Percentiles rank a stretch among this genome's conserved stretches.
Evolutionary conservation across 2,329 filamentous ascomycete genomes (phyloP).

Genomic region (Chaetomiaceae sp.): DNA sequence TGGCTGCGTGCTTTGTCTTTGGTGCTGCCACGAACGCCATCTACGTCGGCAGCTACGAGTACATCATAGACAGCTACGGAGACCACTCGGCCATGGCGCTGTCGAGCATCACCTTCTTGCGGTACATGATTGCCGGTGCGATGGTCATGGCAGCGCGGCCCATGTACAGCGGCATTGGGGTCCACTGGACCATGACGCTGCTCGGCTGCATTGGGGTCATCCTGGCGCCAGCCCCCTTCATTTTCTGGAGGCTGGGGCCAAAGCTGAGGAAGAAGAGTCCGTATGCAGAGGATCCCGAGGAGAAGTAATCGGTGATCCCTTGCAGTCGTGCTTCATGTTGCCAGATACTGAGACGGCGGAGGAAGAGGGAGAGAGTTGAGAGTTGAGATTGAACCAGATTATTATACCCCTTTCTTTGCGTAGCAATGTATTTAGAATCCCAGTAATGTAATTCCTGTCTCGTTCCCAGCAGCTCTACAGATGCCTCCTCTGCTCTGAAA

Average conservation of each 20-base stretch:
- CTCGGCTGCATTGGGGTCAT: constrained; percentile 33
- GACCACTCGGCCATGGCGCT: constrained; percentile 41
- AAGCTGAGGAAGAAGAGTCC: constrained; percentile 21
- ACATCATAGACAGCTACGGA: constrained; percentile 55
- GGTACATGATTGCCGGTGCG: constrained; percentile 34
- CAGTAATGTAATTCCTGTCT: no score
- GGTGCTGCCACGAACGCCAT: constrained; percentile 46
- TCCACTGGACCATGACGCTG: constrained; percentile 27
- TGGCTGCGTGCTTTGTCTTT: constrained; percentile 47
- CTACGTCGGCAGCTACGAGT: constrained; percentile 50
- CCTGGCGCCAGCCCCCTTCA: constrained; percentile 31
- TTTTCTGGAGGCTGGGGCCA: constrained; percentile 33
- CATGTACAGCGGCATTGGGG: constrained; percentile 36
- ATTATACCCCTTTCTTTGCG: no score
- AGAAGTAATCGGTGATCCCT: not conserved
- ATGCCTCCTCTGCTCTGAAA: no score
- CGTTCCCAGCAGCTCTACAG: no score
- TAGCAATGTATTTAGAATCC: no score
- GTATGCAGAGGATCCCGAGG: constrained; percentile 13
- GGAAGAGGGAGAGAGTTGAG: no score
- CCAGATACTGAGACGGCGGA: no score
- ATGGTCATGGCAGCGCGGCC: constrained; percentile 37
- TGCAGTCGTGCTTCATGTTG: no score
- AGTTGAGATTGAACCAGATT: no score
- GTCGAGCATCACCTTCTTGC: constrained; percentile 31